Evolutionary conservation across 257 asterid species (phyloP).

Genomic region (Sherardia arvensis): DNA sequence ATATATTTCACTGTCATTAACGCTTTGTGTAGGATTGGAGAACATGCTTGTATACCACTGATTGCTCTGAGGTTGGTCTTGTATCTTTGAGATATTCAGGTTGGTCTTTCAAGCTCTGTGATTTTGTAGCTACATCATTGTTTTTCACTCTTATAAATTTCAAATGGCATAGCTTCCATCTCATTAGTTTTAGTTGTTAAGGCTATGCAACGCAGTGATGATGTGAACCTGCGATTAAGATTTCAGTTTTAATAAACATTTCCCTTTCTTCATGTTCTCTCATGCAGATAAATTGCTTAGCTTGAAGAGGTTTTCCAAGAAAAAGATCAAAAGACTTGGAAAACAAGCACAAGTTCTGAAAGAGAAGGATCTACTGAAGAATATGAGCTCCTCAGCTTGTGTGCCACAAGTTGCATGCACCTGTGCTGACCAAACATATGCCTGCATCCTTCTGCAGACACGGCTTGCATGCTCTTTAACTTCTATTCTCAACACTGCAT

Average conservation of each 20-base stretch:
- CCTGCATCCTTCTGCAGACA: slow-evolving; percentile 68
- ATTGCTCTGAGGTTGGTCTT: slow-evolving; percentile 84
- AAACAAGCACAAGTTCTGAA: slow-evolving; percentile 60
- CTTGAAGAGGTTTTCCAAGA: slow-evolving; percentile 82
- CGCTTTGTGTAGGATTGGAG: slow-evolving; percentile 62
- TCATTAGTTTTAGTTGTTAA: background rate
- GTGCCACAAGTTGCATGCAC: slow-evolving; percentile 83
- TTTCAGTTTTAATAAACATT: background rate
- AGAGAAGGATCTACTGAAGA: slow-evolving; percentile 64
- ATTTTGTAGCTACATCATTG: slow-evolving; percentile 1
- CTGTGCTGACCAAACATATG: slow-evolving; percentile 61
- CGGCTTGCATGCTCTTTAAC: slow-evolving; percentile 59
- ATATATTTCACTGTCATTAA: slow-evolving; percentile 8
- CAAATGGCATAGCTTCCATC: background rate
- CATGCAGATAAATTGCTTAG: slow-evolving; percentile 65
- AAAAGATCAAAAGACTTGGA: slow-evolving; percentile 62
- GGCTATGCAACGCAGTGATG: background rate
- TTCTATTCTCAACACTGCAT: slow-evolving; percentile 50
- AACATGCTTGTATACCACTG: slow-evolving; percentile 57
- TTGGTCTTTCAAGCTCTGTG: slow-evolving; percentile 18
- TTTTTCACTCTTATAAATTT: background rate
- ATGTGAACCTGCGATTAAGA: background rate
- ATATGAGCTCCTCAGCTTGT: slow-evolving; percentile 34
- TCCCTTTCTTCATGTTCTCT: background rate
- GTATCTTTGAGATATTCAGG: slow-evolving; percentile 60